Base-by-base conservation (phyloP, 495 filamentous ascomycete genomes). In the Xylaria castorea region DNA sequence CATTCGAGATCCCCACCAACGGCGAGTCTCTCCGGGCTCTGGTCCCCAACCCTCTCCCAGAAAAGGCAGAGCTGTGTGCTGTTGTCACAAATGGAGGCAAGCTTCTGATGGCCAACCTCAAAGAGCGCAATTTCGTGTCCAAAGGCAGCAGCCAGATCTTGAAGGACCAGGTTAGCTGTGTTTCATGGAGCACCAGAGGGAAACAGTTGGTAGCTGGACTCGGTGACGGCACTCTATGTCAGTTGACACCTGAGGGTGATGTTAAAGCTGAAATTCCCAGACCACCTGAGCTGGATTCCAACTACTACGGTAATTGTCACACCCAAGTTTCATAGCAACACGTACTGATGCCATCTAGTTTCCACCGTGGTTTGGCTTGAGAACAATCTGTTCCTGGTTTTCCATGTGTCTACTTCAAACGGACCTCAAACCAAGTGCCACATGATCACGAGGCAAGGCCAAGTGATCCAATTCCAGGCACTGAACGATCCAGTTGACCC, bases 171-270 rank as follows among this genome's bases (percentile, higher is more conserved):
- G 95, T 97, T 16, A 94, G 92, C 77, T 95, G 92, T 78, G 89
- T 94, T 2, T 90, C 92, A 51, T 99, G 97, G 97, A 98, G 95
- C 78, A 91, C 89, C 65, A 93, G 90, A 75, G 97, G 97, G 53
- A 98, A 97, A 79, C 95, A 97, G 79, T 84, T 99, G 30, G 88
- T 98, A 7, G 97, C 94, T 74, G 97, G 97, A 38, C 87, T 97
- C 74, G 91, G 86, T 22, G 89, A 97, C 81, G 96, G 95, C 63
- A 90, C 90, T 27, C 89, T 91, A 48, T 90, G 87, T 71, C 95
- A 97, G 77, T 91, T 98, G 89, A 93, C 91, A 1, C 92, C 92
- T 0, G 87, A 93, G 64, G 96, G 95, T 40, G 85, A 83, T 18
- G 86, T 87, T 25, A 96, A 94, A 79, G 94, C 86, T 27, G 85